Evolutionary conservation across 2,329 filamentous ascomycete genomes (phyloP).

Genomic region (Colletotrichum australisinense): DNA sequence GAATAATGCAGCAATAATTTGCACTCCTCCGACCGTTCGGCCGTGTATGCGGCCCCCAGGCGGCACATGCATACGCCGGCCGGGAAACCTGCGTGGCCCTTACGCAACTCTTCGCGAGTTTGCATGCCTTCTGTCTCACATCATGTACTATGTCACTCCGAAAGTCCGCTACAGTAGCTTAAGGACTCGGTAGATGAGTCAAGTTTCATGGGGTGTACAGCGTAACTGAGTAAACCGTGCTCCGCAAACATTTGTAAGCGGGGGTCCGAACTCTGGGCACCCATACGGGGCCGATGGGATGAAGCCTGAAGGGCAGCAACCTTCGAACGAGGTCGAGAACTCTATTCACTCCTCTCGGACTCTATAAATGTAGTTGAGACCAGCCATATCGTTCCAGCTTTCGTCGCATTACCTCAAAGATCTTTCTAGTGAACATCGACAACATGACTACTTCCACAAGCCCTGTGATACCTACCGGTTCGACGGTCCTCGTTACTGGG

Average conservation of each 20-base stretch:
- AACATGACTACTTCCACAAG: not conserved
- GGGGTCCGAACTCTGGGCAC: not conserved
- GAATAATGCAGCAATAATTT: not conserved
- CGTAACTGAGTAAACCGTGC: not conserved
- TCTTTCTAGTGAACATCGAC: too few relatives aligned
- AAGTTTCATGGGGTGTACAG: not conserved
- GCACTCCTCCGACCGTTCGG: not conserved
- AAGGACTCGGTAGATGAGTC: not conserved
- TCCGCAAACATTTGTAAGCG: not conserved
- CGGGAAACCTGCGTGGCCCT: not conserved
- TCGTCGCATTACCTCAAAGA: too few relatives aligned
- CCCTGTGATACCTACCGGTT: conserved; percentile 41
- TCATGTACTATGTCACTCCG: not conserved
- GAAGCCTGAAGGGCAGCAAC: too few relatives aligned
- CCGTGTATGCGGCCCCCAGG: not conserved
- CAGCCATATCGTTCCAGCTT: too few relatives aligned
- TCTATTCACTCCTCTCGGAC: too few relatives aligned
- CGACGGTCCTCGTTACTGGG: conserved; percentile 54
- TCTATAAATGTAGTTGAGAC: too few relatives aligned
- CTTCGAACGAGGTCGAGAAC: too few relatives aligned
- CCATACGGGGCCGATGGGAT: too few relatives aligned
- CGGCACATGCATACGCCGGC: not conserved
- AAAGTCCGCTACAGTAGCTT: not conserved
- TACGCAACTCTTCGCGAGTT: not conserved
- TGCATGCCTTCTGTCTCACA: not conserved